Evolutionary conservation across 177 flowering plant species (phyloP), one percentile per base, ranked within the genome.

Genomic region (Vitis hybrid): DNA sequence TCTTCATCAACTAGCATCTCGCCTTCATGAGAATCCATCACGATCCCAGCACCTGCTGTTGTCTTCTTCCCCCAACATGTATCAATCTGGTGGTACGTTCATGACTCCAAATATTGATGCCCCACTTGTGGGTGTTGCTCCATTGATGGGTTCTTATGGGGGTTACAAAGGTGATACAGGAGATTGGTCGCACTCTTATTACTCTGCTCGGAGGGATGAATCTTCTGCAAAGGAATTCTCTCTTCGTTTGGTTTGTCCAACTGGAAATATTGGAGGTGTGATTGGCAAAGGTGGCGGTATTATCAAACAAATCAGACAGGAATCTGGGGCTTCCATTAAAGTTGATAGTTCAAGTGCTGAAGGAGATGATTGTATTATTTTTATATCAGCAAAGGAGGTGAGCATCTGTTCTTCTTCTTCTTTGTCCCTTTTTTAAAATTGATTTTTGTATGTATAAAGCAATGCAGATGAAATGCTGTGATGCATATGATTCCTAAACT

Each of bases 281-380:
- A 96, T 96, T 75, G 99, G 99, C 12, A 96, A 91, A 69, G 95
- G 97, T 81, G 99, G 99, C 71, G 73, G 75, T 3, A 86, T 91
- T 68, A 93, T 96, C 58, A 96, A 96, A 80, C 97, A 96, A 82
- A 92, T 93, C 58, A 90, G 97, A 64, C 97, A 96, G 77, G 98
- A 96, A 49, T 87, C 99, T 58, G 84, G 92, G 40, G 97, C 99
- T 66, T 67, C 49, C 58, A 88, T 96, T 51, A 94, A 94, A 79
- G 97, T 96, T 65, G 97, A 96, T 79, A 96, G 97, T 76, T 86
- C 97, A 8, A 55, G 85, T 58, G 73, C 91, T 54, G 92, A 86
- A 73, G 97, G 87, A 67, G 95, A 96, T 74, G 98, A 91, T 73
- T 92, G 97, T 74, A 79, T 93, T 65, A 93, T 96, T 60, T 78